Conservation (phyloP, 2,329 filamentous ascomycete genomes). For the Epichloe gansuensis region DNA sequence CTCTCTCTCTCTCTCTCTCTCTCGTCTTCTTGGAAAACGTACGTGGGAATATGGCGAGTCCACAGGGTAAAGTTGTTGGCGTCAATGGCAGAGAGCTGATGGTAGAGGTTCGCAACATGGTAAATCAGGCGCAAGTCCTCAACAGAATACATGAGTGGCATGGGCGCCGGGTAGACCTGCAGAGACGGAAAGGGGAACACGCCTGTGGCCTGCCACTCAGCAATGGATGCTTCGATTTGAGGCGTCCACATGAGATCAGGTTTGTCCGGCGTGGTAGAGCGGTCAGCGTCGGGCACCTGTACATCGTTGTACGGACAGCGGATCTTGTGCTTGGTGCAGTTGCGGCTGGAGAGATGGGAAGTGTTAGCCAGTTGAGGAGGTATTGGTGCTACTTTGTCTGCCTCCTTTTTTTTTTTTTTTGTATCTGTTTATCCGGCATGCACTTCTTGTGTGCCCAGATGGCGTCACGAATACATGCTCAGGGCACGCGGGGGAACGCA, state of each 20-base stretch:
- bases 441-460: background rate
- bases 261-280: conserved; percentile 48
- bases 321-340: conserved; percentile 98
- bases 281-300: conserved; percentile 49
- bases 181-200: conserved; percentile 78
- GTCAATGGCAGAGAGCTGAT: conserved; percentile 65
- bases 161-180: conserved; percentile 60
- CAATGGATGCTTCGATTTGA: conserved; percentile 69
- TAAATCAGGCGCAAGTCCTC: conserved; percentile 82
- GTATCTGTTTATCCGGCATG: background rate
- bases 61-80: conserved; percentile 81
- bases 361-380: conserved; percentile 6
- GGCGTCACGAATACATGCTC: background rate
- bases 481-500: background rate
- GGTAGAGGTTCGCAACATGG: conserved; percentile 76
- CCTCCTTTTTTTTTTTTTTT: background rate
- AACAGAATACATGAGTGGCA: conserved; percentile 58
- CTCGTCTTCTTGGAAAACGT: conserved; percentile 27
- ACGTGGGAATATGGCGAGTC: conserved; percentile 89
- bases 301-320: conserved; percentile 96
- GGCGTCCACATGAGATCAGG: conserved; percentile 73
- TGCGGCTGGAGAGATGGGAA: conserved; percentile 50
- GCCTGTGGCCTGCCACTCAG: conserved; percentile 73
- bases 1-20: background rate
- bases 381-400: background rate